These are phyloP conservation scores for Harrya chromipes DNA, from an alignment of 768 basidiomycete genomes.

Conservation along the genomic window DNA sequence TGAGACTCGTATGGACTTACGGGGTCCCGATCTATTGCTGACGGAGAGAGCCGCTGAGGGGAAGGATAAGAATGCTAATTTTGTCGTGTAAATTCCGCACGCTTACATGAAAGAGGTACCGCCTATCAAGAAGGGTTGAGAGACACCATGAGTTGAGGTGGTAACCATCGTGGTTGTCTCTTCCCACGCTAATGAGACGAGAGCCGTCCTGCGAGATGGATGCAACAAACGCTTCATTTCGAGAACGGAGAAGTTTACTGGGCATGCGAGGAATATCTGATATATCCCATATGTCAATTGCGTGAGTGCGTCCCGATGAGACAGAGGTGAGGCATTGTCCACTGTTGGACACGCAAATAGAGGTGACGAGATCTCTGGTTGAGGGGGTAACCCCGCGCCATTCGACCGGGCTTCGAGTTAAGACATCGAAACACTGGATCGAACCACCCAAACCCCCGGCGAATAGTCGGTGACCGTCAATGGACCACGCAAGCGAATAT, in stretches of 20 bases:
- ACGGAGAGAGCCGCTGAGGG: constrained; percentile 5
- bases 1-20: neutral
- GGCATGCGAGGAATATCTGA: neutral
- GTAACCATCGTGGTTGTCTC: neutral
- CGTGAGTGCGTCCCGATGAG: constrained; percentile 1
- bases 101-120: constrained; percentile 6
- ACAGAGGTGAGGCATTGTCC: constrained; percentile 10
- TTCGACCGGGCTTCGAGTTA: neutral
- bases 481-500: constrained; percentile 16
- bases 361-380: constrained; percentile 1
- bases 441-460: constrained; percentile 8
- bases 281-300: constrained; percentile 15
- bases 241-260: neutral
- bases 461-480: constrained; percentile 13
- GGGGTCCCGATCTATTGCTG: neutral
- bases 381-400: neutral
- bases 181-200: constrained; percentile 1
- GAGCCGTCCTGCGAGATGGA: constrained; percentile 5
- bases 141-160: constrained; percentile 1
- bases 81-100: neutral
- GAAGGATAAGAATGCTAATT: neutral
- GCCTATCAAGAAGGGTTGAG: neutral
- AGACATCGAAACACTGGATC: constrained; percentile 10
- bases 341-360: constrained; percentile 1
- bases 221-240: neutral